These are phyloP conservation scores for Claviceps africana DNA, from an alignment of 2,329 filamentous ascomycete species.

Conservation along the genomic window DNA sequence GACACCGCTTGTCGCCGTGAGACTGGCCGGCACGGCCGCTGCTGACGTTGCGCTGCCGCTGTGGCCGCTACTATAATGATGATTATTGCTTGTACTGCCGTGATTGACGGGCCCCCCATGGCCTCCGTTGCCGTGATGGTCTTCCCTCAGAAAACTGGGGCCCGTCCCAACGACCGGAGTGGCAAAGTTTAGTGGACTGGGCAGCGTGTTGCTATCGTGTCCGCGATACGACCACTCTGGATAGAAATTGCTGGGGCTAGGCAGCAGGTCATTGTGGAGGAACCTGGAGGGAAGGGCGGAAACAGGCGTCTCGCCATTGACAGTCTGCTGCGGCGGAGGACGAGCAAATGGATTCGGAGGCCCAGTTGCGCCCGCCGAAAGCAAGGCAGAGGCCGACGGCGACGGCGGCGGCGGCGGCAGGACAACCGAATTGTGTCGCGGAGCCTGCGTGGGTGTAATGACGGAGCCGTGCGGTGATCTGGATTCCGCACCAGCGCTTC, in stretches of 20 bases:
- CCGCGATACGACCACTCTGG: slow-evolving; percentile 72
- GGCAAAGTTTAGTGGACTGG: slow-evolving; percentile 83
- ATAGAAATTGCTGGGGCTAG: slow-evolving; percentile 86
- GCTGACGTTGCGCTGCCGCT: slow-evolving; percentile 10
- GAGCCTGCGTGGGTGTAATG: slow-evolving; percentile 42
- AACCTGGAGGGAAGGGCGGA: slow-evolving; percentile 87
- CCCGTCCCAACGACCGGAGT: slow-evolving; percentile 57
- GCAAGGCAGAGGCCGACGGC: slow-evolving; percentile 68
- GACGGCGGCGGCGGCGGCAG: slow-evolving; percentile 89
- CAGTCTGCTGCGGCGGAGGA: slow-evolving; percentile 58
- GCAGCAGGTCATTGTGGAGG: slow-evolving; percentile 72
- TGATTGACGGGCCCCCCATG: slow-evolving; percentile 3
- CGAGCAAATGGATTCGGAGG: slow-evolving; percentile 93
- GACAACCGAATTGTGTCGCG: slow-evolving; percentile 51
- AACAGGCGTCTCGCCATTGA: slow-evolving; percentile 55
- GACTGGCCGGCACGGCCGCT: slow-evolving; percentile 5
- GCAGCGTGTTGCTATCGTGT: slow-evolving; percentile 69
- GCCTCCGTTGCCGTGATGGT: slow-evolving; percentile 18
- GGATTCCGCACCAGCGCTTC: slow-evolving; percentile 60
- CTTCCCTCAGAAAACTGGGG: slow-evolving; percentile 49
- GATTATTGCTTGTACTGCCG: slow-evolving; percentile 7
- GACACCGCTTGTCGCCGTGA: slow-evolving; percentile 7
- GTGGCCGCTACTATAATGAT: slow-evolving; percentile 5
- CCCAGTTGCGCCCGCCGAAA: slow-evolving; percentile 82
- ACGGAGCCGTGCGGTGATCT: slow-evolving; percentile 46